phyloP scores from a whole-genome alignment of 225 moss, liverwort and hornwort species.

The Marchantia paleacea region DNA sequence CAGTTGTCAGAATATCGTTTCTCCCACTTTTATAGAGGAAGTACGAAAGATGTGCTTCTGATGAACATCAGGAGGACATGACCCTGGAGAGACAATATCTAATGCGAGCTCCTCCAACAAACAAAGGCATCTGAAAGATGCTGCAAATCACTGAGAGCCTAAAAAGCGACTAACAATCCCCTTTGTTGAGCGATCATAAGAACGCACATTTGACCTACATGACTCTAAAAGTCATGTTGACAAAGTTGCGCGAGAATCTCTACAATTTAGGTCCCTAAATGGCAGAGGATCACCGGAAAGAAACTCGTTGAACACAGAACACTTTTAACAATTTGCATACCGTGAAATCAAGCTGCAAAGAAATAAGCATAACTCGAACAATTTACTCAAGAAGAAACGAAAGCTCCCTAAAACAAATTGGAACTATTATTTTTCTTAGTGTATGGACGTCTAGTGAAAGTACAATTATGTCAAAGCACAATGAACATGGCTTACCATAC shows the following conservation, averaged over 20 bases:
- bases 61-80: slow-evolving; percentile 9
- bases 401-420: not conserved
- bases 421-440: not conserved
- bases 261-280: slow-evolving; percentile 8
- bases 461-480: slow-evolving; percentile 12
- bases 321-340: not conserved
- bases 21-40: slow-evolving; percentile 20
- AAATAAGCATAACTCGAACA: not conserved
- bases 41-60: too few relatives aligned
- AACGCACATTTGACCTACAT: slow-evolving; percentile 2
- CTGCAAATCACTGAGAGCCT: slow-evolving; percentile 11
- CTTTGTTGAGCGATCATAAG: not conserved
- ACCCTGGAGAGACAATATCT: slow-evolving; percentile 6
- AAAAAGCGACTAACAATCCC: slow-evolving; percentile 1
- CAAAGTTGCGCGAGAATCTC: not conserved
- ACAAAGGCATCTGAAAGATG: slow-evolving; percentile 9
- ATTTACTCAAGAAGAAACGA: slow-evolving; percentile 16
- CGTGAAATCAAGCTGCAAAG: slow-evolving; percentile 3
- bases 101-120: slow-evolving; percentile 15
- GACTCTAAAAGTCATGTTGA: slow-evolving; percentile 16
- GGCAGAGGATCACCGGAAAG: not conserved
- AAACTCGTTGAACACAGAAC: not conserved
- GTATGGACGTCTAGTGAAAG: not conserved
- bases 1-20: not conserved
- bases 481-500: slow-evolving; percentile 23